Evolutionary conservation across 345 rosid species (phyloP).

Genomic region (Eucalyptus globulus): DNA sequence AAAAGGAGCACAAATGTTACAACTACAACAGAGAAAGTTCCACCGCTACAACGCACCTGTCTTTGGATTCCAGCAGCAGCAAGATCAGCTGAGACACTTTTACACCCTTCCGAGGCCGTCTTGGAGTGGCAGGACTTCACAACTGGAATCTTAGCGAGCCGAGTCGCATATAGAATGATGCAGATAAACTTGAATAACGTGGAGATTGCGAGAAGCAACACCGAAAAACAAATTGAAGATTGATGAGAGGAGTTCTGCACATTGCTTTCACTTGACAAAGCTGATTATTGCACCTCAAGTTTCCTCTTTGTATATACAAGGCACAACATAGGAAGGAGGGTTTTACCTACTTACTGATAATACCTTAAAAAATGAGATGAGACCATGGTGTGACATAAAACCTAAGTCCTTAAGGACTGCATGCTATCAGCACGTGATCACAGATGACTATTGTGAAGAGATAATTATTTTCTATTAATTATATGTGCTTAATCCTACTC

Average conservation of each 20-base stretch:
- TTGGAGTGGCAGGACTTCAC: neutral
- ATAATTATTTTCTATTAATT: too few relatives aligned
- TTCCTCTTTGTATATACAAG: neutral
- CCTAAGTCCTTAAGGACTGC: neutral
- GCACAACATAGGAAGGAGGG: neutral
- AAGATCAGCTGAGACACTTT: slow-evolving; percentile 3
- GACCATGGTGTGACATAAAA: neutral
- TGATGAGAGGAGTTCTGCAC: neutral
- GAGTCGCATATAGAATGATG: neutral
- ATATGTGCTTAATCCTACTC: too few relatives aligned
- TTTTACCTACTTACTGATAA: neutral
- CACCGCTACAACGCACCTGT: neutral
- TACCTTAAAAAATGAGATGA: neutral
- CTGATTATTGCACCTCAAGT: neutral
- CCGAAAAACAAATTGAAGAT: neutral
- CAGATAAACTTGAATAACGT: neutral
- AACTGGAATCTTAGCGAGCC: neutral
- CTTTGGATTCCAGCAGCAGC: neutral
- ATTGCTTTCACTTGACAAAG: neutral
- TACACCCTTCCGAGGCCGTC: neutral
- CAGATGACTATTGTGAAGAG: neutral
- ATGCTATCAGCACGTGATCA: neutral
- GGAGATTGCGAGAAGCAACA: neutral
- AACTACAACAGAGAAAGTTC: neutral
- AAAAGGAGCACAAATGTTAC: neutral